Conservation (phyloP, 2,329 filamentous ascomycete species). For the Xylariaceae sp. region DNA sequence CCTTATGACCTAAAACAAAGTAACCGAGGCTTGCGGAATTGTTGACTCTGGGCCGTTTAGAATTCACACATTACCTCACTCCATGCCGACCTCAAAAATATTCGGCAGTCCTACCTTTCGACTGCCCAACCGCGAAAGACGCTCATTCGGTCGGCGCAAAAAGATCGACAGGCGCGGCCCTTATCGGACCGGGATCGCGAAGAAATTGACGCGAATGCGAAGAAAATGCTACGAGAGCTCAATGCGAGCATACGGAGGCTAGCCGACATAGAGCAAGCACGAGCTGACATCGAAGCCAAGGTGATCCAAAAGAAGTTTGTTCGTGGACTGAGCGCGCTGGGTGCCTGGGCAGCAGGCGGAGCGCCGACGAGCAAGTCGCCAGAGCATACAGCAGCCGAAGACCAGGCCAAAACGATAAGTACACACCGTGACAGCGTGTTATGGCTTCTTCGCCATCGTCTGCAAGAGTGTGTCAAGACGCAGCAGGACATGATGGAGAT, state of each 20-base stretch:
- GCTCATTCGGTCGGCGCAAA: constrained; percentile 52
- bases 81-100: constrained; percentile 77
- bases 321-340: constrained; percentile 66
- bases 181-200: constrained; percentile 85
- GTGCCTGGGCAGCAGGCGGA: constrained; percentile 72
- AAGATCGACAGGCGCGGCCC: constrained; percentile 55
- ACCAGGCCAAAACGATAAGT: constrained; percentile 67
- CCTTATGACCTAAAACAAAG: background rate
- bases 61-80: constrained; percentile 85
- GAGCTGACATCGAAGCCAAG: constrained; percentile 75
- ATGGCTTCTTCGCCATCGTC: constrained; percentile 76
- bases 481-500: constrained; percentile 95
- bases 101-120: constrained; percentile 90
- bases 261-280: constrained; percentile 80
- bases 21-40: constrained; percentile 1
- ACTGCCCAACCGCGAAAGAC: constrained; percentile 69
- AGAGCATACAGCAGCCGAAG: constrained; percentile 77
- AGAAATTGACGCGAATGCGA: constrained; percentile 85
- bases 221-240: constrained; percentile 82
- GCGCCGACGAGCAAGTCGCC: constrained; percentile 54
- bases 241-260: constrained; percentile 81
- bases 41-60: constrained; percentile 43
- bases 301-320: constrained; percentile 74
- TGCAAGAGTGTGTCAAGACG: constrained; percentile 77
- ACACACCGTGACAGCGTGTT: constrained; percentile 82